Base-by-base conservation (phyloP, 768 basidiomycete species). In the Chalciporus piperatus region DNA sequence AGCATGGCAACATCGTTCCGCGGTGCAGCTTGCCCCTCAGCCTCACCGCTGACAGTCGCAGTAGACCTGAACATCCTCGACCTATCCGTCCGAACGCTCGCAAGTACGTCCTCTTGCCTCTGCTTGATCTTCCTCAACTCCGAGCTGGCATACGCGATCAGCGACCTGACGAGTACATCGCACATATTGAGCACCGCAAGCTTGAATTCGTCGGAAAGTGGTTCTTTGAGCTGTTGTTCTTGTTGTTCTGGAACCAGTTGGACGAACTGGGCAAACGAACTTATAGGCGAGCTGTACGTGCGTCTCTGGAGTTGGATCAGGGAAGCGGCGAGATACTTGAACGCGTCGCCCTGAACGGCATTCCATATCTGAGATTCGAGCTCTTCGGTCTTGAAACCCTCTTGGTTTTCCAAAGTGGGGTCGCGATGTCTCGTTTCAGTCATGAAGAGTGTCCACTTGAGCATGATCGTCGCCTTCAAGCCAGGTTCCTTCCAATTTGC, bases 361-460 rank as follows among this genome's bases (percentile, higher is more conserved):
- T 81, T 81, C 83, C 85, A 87, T 19, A 93, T 82, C 53, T 89
- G 84, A 2, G 78, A 81, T 67, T 95, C 92, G 38, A 95, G 76
- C 48, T 88, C 84, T 47, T 91, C 88, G 2, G 89, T 84, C 55
- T 76, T 83, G 69, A 85, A 87, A 2, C 84, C 89, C 6, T 73
- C 75, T 27, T 76, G 74, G 58, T 81, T 76, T 58, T 89, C 85
- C 33, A 93, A 68, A 4, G 77, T 74, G 2, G 82, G 71, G 58
- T 90, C 83, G 17, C 80, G 78, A 63, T 87, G 84, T 22, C 91
- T 77, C 6, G 83, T 78, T 56, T 90, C 85, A 1, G 90, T 85
- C 57, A 92, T 73, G 67, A 92, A 91, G 51, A 95, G 75, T 0
- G 92, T 87, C 91, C 92, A 95, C 62, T 91, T 90, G 35, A 97